phyloP scores from a whole-genome alignment of 2,329 filamentous ascomycete species.

The Aspergillus spinulosporus region DNA sequence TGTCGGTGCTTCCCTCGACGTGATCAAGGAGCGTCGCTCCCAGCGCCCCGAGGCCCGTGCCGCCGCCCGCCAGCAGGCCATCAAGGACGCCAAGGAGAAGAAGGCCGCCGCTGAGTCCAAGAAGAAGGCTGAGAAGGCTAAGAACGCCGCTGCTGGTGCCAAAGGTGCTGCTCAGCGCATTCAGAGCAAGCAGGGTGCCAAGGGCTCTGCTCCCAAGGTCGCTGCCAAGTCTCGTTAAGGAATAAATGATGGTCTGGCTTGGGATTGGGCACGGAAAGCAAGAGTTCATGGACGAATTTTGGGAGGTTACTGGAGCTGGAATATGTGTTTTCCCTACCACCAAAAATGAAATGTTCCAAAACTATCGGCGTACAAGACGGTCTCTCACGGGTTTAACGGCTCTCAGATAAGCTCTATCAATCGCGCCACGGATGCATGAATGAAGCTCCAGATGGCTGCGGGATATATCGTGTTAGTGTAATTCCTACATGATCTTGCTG shows the following conservation, averaged over 20 bases:
- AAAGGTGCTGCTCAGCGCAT: slow-evolving; percentile 79
- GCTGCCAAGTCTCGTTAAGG: slow-evolving; percentile 81
- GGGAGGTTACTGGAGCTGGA: slow-evolving; percentile 30
- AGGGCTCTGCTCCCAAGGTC: slow-evolving; percentile 85
- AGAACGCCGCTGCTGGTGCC: slow-evolving; percentile 71
- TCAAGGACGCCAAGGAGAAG: slow-evolving; percentile 99
- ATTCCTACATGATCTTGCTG: slow-evolving; percentile 2
- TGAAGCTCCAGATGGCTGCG: background rate
- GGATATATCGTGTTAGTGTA: slow-evolving; percentile 1
- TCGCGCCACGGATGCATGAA: slow-evolving; percentile 24
- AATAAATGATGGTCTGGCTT: slow-evolving; percentile 30
- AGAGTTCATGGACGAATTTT: slow-evolving; percentile 25
- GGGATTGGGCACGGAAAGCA: slow-evolving; percentile 29
- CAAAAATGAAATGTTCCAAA: slow-evolving; percentile 21
- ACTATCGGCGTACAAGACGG: slow-evolving; percentile 29
- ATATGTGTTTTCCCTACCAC: slow-evolving; percentile 26
- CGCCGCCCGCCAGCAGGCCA: slow-evolving; percentile 83
- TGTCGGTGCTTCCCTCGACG: slow-evolving; percentile 97
- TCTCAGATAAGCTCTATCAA: slow-evolving; percentile 27
- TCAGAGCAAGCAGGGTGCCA: slow-evolving; percentile 94
- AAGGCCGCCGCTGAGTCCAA: slow-evolving; percentile 79
- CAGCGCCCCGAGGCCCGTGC: slow-evolving; percentile 94
- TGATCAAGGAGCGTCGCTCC: slow-evolving; percentile 98
- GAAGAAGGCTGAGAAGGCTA: slow-evolving; percentile 99
- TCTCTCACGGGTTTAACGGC: slow-evolving; percentile 22